These are phyloP conservation scores for Neurospora cerealis DNA, from an alignment of 495 filamentous ascomycete species.

Conservation along the genomic window DNA sequence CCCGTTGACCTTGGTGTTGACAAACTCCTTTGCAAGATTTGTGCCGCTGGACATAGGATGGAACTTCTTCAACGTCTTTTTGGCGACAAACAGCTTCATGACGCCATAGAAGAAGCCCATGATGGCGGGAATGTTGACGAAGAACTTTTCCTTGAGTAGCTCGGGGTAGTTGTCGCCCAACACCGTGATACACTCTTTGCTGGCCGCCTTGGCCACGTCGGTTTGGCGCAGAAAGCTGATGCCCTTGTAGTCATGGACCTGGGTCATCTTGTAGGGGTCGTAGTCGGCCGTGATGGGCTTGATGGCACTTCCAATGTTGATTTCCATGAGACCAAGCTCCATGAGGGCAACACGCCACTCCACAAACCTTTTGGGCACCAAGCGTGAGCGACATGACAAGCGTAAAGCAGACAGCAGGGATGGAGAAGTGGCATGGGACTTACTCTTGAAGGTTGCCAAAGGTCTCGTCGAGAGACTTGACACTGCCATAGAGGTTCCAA, in stretches of 20 bases:
- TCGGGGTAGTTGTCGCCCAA: constrained; percentile 78
- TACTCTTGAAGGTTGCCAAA: constrained; percentile 73
- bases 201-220: constrained; percentile 56
- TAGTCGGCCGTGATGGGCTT: constrained; percentile 62
- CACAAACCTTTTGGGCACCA: constrained; percentile 51
- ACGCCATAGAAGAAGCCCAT: constrained; percentile 80
- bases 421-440: constrained; percentile 18
- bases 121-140: constrained; percentile 78
- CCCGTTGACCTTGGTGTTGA: constrained; percentile 28
- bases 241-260: constrained; percentile 83
- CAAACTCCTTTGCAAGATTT: constrained; percentile 56
- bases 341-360: constrained; percentile 79
- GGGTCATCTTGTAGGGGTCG: constrained; percentile 79
- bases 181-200: constrained; percentile 66
- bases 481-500: constrained; percentile 81
- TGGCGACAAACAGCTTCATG: constrained; percentile 69
- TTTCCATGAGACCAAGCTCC: constrained; percentile 65
- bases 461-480: constrained; percentile 57
- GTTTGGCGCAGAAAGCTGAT: constrained; percentile 72
- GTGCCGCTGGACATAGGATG: constrained; percentile 67
- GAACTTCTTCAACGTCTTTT: constrained; percentile 79
- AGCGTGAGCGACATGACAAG: constrained; percentile 2
- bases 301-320: constrained; percentile 55
- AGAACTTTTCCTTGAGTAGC: constrained; percentile 78
- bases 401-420: background rate